These are phyloP conservation scores for Dothiorella sarmentorum DNA, from an alignment of 2,329 filamentous ascomycete species.

Conservation along the genomic window DNA sequence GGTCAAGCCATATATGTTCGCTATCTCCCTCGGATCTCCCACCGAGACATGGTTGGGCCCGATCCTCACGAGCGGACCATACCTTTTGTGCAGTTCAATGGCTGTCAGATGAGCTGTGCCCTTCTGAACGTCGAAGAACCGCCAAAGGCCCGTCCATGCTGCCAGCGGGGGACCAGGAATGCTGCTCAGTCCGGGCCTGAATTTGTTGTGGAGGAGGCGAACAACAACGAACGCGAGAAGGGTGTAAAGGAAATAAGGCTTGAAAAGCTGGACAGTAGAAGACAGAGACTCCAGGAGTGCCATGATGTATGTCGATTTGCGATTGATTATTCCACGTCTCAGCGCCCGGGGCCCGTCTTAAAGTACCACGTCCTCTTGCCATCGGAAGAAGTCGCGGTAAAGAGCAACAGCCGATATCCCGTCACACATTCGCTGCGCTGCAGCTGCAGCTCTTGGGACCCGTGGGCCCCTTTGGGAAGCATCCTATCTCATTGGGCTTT, in stretches of 20 bases:
- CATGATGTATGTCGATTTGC: background rate
- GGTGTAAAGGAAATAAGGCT: background rate
- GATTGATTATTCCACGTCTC: background rate
- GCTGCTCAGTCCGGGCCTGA: slow-evolving; percentile 22
- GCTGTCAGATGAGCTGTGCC: slow-evolving; percentile 53
- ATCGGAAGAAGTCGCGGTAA: too few species aligned
- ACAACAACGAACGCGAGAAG: background rate
- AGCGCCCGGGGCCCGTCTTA: too few species aligned
- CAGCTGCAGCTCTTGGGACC: too few species aligned
- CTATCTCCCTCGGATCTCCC: slow-evolving; percentile 69
- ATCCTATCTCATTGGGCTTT: too few species aligned
- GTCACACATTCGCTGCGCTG: too few species aligned
- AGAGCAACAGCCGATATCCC: too few species aligned
- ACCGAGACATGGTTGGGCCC: slow-evolving; percentile 77
- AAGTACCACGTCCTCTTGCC: too few species aligned
- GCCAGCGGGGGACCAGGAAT: slow-evolving; percentile 60
- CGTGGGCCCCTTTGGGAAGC: too few species aligned
- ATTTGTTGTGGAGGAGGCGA: slow-evolving; percentile 10
- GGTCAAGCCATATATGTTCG: slow-evolving; percentile 62
- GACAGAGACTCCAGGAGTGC: background rate
- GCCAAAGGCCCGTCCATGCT: slow-evolving; percentile 70
- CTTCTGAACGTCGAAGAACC: slow-evolving; percentile 57
- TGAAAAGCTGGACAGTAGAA: background rate
- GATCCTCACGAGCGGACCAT: slow-evolving; percentile 72
- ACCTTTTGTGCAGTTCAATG: slow-evolving; percentile 65